Percentiles rank a stretch among this genome's conserved stretches.
phyloP scores from a whole-genome alignment of 495 filamentous ascomycete genomes.

The Extremus antarcticus region DNA sequence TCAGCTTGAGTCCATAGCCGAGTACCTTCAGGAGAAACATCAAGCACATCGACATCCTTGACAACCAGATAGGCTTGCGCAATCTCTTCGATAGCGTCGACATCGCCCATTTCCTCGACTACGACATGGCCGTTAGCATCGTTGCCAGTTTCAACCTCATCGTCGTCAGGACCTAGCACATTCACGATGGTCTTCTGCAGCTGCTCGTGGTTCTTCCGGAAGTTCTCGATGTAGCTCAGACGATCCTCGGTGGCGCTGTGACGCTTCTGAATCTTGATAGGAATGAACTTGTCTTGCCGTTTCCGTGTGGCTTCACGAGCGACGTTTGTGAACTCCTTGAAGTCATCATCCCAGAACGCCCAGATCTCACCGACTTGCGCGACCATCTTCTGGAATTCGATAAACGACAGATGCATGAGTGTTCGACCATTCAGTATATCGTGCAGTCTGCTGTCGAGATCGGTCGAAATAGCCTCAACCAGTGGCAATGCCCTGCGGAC shows the following conservation, averaged over 20 bases:
- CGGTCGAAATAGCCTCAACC: conserved; percentile 95
- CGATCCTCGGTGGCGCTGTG: conserved; percentile 81
- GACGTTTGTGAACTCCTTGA: conserved; percentile 96
- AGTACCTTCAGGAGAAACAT: conserved; percentile 80
- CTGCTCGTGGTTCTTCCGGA: conserved; percentile 93
- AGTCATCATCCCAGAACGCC: conserved; percentile 83
- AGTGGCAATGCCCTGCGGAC: conserved; percentile 82
- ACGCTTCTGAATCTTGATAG: conserved; percentile 81
- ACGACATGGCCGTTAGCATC: conserved; percentile 52
- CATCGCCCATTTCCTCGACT: conserved; percentile 89
- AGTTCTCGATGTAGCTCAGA: conserved; percentile 83
- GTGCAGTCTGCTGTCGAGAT: conserved; percentile 78
- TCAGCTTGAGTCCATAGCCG: conserved; percentile 85
- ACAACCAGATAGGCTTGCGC: conserved; percentile 84
- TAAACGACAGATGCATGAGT: conserved; percentile 83
- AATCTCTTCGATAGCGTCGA: conserved; percentile 97
- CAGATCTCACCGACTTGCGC: conserved; percentile 74
- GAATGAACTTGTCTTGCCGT: conserved; percentile 92
- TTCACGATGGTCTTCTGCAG: conserved; percentile 90
- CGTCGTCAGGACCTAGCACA: conserved; percentile 65
- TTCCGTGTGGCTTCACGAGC: conserved; percentile 85
- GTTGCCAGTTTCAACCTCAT: conserved; percentile 12
- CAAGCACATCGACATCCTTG: conserved; percentile 87
- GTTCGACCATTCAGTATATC: conserved; percentile 72
- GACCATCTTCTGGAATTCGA: conserved; percentile 79